Conservation (phyloP, 1,284 basidiomycete genomes). For the Coniferiporia weirii region DNA sequence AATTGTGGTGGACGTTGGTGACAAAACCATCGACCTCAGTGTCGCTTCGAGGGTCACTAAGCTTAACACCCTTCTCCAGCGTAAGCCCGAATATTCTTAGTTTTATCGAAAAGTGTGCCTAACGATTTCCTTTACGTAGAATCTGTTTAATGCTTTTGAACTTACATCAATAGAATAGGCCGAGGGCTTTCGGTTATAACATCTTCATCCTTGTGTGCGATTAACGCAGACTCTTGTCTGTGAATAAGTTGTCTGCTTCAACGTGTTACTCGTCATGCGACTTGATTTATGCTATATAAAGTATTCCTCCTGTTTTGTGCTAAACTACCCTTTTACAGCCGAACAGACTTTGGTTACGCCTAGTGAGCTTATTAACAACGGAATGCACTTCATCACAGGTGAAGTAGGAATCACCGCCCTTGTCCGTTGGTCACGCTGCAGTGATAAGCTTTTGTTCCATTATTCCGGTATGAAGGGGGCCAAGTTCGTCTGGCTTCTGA, state of each 20-base stretch:
- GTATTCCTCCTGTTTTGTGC: too few relatives aligned
- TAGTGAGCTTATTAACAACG: too few relatives aligned
- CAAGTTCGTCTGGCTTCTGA: too few relatives aligned
- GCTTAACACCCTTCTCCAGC: conserved; percentile 84
- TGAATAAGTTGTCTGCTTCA: background rate
- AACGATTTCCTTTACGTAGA: background rate
- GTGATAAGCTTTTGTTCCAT: too few relatives aligned
- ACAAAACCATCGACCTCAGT: conserved; percentile 95
- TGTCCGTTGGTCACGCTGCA: too few relatives aligned
- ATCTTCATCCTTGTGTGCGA: background rate
- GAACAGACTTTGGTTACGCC: too few relatives aligned
- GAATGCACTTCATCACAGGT: too few relatives aligned
- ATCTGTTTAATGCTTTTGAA: conserved; percentile 16
- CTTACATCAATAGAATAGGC: conserved; percentile 2
- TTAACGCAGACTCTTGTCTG: background rate
- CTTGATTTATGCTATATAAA: too few relatives aligned
- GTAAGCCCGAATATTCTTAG: conserved; percentile 38
- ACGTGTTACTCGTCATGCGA: background rate
- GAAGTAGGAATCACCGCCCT: too few relatives aligned
- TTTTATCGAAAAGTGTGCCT: background rate
- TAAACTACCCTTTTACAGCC: too few relatives aligned
- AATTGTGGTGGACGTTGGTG: conserved; percentile 93
- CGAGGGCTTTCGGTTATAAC: background rate
- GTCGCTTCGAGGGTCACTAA: conserved; percentile 92
- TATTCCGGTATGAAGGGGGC: too few relatives aligned